A percentile compares a stretch with the other conserved stretches of the same genome.
phyloP scores from a whole-genome alignment of 768 basidiomycete genomes.

The Termitomyces sp. region DNA sequence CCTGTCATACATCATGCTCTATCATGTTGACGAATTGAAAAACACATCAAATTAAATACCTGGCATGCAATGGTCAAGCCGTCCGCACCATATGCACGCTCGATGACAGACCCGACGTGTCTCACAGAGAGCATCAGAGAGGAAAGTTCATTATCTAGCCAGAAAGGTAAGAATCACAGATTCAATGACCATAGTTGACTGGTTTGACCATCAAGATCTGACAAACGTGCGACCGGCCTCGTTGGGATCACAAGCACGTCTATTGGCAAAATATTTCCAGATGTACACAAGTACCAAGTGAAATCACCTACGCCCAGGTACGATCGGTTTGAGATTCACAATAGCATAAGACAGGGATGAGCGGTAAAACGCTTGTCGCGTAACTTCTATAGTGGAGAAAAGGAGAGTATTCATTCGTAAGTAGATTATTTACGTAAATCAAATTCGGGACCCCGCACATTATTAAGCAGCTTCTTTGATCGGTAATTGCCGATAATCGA shows the following conservation, averaged over 20 bases:
- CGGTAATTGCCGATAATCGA: not conserved
- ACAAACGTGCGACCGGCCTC: constrained; percentile 51
- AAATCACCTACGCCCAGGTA: constrained; percentile 80
- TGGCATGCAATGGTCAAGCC: constrained; percentile 88
- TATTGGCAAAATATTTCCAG: constrained; percentile 20
- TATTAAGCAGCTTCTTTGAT: too few relatives aligned
- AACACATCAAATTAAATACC: constrained; percentile 36
- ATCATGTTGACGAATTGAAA: not conserved
- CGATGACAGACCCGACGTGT: constrained; percentile 73
- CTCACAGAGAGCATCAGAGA: constrained; percentile 82
- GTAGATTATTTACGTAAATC: too few relatives aligned
- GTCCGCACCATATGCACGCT: constrained; percentile 79
- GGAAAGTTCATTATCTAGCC: constrained; percentile 57
- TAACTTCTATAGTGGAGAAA: constrained; percentile 80
- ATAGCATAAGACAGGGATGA: constrained; percentile 74
- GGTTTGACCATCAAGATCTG: constrained; percentile 47
- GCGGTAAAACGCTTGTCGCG: constrained; percentile 71
- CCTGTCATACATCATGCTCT: constrained; percentile 38
- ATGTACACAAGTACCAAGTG: not conserved
- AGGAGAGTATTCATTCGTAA: constrained; percentile 33
- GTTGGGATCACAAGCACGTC: constrained; percentile 64
- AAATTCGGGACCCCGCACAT: too few relatives aligned
- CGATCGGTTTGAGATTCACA: constrained; percentile 92
- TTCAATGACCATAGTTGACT: not conserved
- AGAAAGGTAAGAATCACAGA: constrained; percentile 3